Base-by-base conservation (phyloP, 1,284 basidiomycete species). In the Fomes fomentarius region DNA sequence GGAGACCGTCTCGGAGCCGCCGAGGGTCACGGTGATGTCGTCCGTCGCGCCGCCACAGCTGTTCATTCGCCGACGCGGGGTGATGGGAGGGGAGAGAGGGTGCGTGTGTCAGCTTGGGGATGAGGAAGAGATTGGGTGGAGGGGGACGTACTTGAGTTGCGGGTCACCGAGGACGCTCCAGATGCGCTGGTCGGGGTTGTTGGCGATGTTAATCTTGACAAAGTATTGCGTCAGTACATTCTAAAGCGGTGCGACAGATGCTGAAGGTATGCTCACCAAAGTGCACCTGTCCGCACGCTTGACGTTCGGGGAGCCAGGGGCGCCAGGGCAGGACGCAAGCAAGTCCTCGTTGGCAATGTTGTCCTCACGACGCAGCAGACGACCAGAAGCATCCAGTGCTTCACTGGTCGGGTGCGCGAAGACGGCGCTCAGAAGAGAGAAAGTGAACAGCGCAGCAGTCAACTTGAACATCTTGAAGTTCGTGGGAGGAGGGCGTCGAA, bases 41-140 rank as follows among this genome's bases (percentile, higher is more conserved):
- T 56, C 49, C 7, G 49, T 30, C 19, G 39, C 39, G 45, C 54
- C 54, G 22, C 50, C 50, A 41, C 54, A 56, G 50, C 50, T 52
- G 38, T n/a, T n/a, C n/a, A n/a, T n/a, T n/a, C n/a, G n/a, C n/a
- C n/a, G n/a, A n/a, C n/a, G n/a, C n/a, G n/a, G n/a, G n/a, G n/a
- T n/a, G n/a, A n/a, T n/a, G n/a, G n/a, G 12, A 21, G 19, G 14
- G 15, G 3, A 17, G 24, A 9, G 22, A 12, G 17, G 2, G 12
- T 17, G 14, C n/a, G 17, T 38, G 26, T 22, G 38, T 39, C 15
- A 15, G 28, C 12, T 30, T 30, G 5, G 38, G 17, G 38, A 24
- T 15, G 25, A 26, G 5, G 6, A 4, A 25, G 12, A 42, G 8
- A 4, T 14, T 1, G 33, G 15, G 10, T 17, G 28, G 19, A n/a